These are phyloP conservation scores for Podospora fimiseda DNA, from an alignment of 495 filamentous ascomycete genomes.

Conservation along the genomic window DNA sequence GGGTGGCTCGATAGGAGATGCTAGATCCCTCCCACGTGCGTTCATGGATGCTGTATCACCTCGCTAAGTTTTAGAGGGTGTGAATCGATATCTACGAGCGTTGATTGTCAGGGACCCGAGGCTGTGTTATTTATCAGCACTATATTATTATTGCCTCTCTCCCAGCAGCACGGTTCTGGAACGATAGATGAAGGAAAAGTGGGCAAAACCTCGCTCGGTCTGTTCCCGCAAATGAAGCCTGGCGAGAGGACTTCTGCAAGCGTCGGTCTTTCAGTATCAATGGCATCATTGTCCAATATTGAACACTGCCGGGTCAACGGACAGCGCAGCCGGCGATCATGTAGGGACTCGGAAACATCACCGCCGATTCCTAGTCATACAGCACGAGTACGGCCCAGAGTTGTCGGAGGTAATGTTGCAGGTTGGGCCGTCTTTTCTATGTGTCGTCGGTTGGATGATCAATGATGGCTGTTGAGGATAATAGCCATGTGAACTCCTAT, in stretches of 20 bases:
- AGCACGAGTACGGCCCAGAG: background rate
- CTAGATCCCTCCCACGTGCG: background rate
- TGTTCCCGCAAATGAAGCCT: background rate
- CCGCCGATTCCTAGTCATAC: background rate
- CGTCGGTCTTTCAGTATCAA: background rate
- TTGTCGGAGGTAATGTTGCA: background rate
- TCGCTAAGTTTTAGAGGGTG: background rate
- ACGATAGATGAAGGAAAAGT: background rate
- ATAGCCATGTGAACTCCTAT: background rate
- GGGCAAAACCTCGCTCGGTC: background rate
- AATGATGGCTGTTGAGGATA: background rate
- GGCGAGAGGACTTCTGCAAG: background rate
- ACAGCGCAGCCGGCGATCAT: background rate
- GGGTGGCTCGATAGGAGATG: background rate
- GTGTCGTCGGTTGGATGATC: background rate
- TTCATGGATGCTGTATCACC: constrained; percentile 3
- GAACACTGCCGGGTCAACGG: background rate
- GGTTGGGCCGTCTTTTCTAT: background rate
- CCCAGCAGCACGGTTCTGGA: background rate
- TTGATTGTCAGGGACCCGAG: background rate
- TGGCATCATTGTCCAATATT: background rate
- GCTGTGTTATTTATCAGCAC: background rate
- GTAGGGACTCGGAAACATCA: background rate
- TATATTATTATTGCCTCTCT: background rate
- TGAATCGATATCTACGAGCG: background rate